Conservation (phyloP, 176 grass and related monocot genomes). For the Oryza meridionalis region DNA sequence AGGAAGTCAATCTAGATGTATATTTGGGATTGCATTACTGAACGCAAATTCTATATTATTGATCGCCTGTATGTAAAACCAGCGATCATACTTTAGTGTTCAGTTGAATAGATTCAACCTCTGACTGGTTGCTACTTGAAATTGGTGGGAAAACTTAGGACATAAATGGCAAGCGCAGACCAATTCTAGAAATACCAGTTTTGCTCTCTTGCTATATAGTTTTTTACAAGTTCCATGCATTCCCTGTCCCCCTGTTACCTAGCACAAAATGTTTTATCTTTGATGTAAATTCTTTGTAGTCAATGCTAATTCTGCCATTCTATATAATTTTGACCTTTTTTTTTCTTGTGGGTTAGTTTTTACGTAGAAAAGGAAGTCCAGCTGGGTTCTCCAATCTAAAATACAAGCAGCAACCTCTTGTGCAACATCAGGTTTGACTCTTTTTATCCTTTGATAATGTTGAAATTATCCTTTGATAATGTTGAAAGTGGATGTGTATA, state of each 20-base stretch:
- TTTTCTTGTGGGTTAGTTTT: neutral
- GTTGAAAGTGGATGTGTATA: neutral
- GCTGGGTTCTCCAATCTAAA: neutral
- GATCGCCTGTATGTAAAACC: too few relatives aligned
- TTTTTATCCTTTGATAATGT: neutral
- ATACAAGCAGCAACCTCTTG: neutral
- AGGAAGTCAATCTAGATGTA: too few relatives aligned
- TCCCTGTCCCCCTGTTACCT: neutral
- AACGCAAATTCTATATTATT: too few relatives aligned
- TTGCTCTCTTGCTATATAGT: neutral
- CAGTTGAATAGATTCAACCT: too few relatives aligned
- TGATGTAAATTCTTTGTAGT: neutral
- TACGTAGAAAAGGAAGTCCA: neutral
- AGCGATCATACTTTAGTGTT: too few relatives aligned
- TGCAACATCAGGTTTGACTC: neutral
- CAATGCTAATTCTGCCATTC: neutral
- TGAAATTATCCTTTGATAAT: neutral
- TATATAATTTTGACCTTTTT: neutral
- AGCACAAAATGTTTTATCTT: neutral
- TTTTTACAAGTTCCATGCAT: neutral
- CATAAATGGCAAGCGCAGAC: neutral
- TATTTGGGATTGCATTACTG: too few relatives aligned
- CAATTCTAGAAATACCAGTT: neutral
- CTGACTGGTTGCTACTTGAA: neutral
- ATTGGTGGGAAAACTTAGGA: neutral